phyloP scores from a whole-genome alignment of 208 protist genomes.

The Trypanosoma caninum region DNA sequence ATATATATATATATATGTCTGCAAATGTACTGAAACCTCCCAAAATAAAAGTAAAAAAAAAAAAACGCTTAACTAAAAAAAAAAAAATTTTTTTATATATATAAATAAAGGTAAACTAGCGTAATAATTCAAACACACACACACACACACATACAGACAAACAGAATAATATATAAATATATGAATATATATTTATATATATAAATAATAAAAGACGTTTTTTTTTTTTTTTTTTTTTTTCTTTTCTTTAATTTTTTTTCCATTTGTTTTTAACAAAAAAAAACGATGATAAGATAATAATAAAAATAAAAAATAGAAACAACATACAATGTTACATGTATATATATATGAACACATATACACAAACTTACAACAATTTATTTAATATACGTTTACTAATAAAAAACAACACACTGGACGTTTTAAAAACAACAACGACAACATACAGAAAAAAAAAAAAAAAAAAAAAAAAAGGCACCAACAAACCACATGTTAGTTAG shows the following conservation, averaged over 20 bases:
- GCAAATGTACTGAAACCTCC: background rate
- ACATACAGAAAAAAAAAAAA: no score
- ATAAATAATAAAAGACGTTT: conserved; percentile 8
- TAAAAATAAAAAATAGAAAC: conserved; percentile 10
- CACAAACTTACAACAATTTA: background rate
- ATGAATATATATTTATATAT: conserved; percentile 12
- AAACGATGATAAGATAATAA: conserved; percentile 6
- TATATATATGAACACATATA: background rate
- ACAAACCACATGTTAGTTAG: no score
- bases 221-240: conserved; percentile 7
- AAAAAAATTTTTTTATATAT: background rate
- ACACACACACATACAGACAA: background rate
- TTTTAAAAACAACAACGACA: no score
- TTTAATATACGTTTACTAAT: no score
- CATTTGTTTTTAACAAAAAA: no score
- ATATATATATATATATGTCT: background rate
- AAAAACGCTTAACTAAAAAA: background rate
- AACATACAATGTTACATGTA: background rate
- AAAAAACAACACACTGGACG: no score
- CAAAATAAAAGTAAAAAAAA: no score
- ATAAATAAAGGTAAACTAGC: no score
- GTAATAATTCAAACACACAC: no score
- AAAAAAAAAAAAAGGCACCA: no score
- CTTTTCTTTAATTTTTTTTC: no score
- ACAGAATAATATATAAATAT: conserved; percentile 10